A percentile compares a stretch with the other conserved stretches of the same genome.
Conservation (phyloP, 208 protist genomes). For the Trypanosoma avium region DNA sequence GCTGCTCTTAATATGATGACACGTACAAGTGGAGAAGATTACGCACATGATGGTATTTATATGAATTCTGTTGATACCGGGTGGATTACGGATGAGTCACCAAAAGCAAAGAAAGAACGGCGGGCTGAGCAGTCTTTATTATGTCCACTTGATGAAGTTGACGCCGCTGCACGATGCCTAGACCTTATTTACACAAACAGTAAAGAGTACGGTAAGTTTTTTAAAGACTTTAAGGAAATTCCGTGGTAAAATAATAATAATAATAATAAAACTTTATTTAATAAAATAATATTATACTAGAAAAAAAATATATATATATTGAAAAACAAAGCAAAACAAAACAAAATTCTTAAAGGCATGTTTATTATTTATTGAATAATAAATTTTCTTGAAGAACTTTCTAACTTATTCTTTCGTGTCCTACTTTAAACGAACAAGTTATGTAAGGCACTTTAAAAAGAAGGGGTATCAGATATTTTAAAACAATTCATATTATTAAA, state of each 20-base stretch:
- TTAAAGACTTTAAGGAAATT: constrained; percentile 91
- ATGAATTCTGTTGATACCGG: constrained; percentile 98
- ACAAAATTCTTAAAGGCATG: no score
- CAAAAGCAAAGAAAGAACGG: constrained; percentile 82
- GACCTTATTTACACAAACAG: constrained; percentile 93
- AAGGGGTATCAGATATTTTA: no score
- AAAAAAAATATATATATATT: not conserved
- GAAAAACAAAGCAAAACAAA: not conserved
- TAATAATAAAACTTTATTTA: no score
- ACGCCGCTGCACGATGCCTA: constrained; percentile 95
- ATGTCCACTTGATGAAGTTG: constrained; percentile 94
- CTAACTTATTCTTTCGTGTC: no score
- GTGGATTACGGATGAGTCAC: constrained; percentile 97
- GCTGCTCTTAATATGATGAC: constrained; percentile 99
- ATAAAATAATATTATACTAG: no score
- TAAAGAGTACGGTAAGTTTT: constrained; percentile 80
- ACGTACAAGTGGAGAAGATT: constrained; percentile 89
- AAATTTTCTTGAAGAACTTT: no score
- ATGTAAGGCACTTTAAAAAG: no score
- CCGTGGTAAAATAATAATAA: constrained; percentile 51
- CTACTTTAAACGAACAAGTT: no score
- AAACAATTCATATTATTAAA: no score
- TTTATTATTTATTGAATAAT: no score
- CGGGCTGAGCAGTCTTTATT: constrained; percentile 54
- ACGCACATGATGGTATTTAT: constrained; percentile 92